phyloP scores from a whole-genome alignment of 2,329 filamentous ascomycete species.

The Coleophoma crateriformis region DNA sequence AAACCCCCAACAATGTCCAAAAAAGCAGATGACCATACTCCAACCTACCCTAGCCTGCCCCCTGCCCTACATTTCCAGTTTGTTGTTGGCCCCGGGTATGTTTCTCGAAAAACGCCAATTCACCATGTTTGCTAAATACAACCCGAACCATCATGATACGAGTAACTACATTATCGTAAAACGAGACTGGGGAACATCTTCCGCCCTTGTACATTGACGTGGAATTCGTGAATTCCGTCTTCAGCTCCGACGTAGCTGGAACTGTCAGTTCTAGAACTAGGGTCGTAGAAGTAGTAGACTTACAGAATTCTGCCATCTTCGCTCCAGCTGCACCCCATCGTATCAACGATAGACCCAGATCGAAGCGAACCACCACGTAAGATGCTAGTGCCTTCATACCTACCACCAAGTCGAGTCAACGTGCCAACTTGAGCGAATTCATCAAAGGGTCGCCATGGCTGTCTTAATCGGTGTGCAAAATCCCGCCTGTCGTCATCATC shows the following conservation, averaged over 20 bases:
- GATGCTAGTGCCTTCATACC: constrained; percentile 20
- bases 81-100: no score
- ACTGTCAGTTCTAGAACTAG: constrained; percentile 2
- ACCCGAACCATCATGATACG: neutral
- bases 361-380: constrained; percentile 21
- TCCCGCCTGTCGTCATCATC: constrained; percentile 26
- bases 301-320: constrained; percentile 54
- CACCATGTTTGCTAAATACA: neutral
- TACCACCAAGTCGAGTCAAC: constrained; percentile 16
- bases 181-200: constrained; percentile 52
- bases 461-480: constrained; percentile 19
- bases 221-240: constrained; percentile 72
- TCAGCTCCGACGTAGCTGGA: constrained; percentile 58
- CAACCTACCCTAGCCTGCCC: no score
- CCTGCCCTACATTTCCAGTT: no score
- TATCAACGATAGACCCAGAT: constrained; percentile 46
- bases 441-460: constrained; percentile 19
- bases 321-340: constrained; percentile 57
- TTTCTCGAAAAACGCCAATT: neutral
- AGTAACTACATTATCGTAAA: constrained; percentile 34
- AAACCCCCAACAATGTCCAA: no score
- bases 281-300: constrained; percentile 26
- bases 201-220: constrained; percentile 56
- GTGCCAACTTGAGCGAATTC: constrained; percentile 5
- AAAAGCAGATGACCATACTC: no score